These are phyloP conservation scores for Fusarium lyarnte DNA, from an alignment of 2,329 filamentous ascomycete genomes.

Conservation along the genomic window DNA sequence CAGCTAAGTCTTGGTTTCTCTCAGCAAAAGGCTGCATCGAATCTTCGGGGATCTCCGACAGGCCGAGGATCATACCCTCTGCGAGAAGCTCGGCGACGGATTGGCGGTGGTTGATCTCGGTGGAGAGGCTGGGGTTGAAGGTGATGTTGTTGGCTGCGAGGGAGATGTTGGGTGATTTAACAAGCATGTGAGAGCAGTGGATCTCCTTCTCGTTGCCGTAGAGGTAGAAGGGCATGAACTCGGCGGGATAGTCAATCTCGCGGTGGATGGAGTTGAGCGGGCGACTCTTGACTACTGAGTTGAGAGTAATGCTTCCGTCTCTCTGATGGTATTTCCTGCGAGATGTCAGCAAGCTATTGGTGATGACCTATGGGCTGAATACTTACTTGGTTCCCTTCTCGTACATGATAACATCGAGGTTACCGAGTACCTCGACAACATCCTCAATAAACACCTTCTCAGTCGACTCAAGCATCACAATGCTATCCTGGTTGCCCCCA, in stretches of 20 bases:
- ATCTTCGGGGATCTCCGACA: conserved; percentile 48
- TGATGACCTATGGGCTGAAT: rapidly evolving
- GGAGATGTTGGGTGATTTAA: conserved; percentile 53
- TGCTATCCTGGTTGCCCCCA: neutral
- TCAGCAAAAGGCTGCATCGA: conserved; percentile 52
- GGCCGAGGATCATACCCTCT: conserved; percentile 42
- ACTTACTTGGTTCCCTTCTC: conserved; percentile 20
- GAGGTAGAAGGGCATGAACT: conserved; percentile 56
- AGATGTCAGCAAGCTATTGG: rapidly evolving
- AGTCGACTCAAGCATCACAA: conserved; percentile 27
- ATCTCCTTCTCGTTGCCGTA: conserved; percentile 50
- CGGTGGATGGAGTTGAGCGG: conserved; percentile 50
- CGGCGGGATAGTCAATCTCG: conserved; percentile 47
- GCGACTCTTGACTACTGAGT: conserved; percentile 45
- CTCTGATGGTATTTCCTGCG: conserved; percentile 31
- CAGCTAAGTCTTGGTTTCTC: conserved; percentile 6
- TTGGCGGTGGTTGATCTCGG: conserved; percentile 2
- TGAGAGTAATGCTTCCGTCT: conserved; percentile 39
- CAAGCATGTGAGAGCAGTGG: conserved; percentile 56
- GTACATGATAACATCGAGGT: neutral
- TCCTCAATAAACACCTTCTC: neutral
- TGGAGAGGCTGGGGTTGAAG: conserved; percentile 13
- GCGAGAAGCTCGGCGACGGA: conserved; percentile 20
- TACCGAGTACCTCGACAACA: neutral
- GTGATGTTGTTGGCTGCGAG: conserved; percentile 43